phyloP scores from a whole-genome alignment of 257 asterid genomes.

The Solanum ossicruentum region DNA sequence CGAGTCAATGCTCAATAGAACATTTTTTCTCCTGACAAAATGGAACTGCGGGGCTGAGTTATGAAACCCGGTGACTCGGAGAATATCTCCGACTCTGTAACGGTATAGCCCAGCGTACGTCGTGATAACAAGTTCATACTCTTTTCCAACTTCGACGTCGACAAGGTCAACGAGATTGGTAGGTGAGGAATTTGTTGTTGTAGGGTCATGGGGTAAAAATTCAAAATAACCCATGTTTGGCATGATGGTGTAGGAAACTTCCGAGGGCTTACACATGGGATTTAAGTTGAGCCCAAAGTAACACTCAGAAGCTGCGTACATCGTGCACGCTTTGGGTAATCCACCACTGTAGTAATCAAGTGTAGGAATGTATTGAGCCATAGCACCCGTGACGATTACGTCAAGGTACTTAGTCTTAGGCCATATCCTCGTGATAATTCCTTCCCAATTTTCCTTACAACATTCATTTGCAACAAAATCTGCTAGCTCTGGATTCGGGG shows the following conservation, averaged over 20 bases:
- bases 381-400: slow-evolving; percentile 92
- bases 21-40: slow-evolving; percentile 79
- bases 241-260: slow-evolving; percentile 88
- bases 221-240: slow-evolving; percentile 98
- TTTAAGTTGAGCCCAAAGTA: slow-evolving; percentile 84
- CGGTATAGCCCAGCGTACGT: slow-evolving; percentile 75
- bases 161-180: slow-evolving; percentile 55
- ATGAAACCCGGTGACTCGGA: slow-evolving; percentile 89
- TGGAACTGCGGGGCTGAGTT: slow-evolving; percentile 87
- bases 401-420: slow-evolving; percentile 82
- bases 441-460: slow-evolving; percentile 53
- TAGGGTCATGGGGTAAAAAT: slow-evolving; percentile 61
- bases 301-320: slow-evolving; percentile 97
- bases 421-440: slow-evolving; percentile 80
- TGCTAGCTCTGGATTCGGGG: slow-evolving; percentile 49
- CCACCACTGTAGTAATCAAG: slow-evolving; percentile 84
- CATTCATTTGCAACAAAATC: slow-evolving; percentile 47
- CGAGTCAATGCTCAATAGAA: slow-evolving; percentile 72
- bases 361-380: slow-evolving; percentile 96
- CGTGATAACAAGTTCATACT: slow-evolving; percentile 82
- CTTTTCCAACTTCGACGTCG: slow-evolving; percentile 76
- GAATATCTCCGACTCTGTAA: slow-evolving; percentile 89
- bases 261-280: slow-evolving; percentile 83
- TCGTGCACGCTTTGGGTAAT: slow-evolving; percentile 73
- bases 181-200: slow-evolving; percentile 31